Evolutionary conservation across 805 yeast genomes (phyloP), one percentile per base, ranked within the genome.

Genomic region (Ogataea henricii): DNA sequence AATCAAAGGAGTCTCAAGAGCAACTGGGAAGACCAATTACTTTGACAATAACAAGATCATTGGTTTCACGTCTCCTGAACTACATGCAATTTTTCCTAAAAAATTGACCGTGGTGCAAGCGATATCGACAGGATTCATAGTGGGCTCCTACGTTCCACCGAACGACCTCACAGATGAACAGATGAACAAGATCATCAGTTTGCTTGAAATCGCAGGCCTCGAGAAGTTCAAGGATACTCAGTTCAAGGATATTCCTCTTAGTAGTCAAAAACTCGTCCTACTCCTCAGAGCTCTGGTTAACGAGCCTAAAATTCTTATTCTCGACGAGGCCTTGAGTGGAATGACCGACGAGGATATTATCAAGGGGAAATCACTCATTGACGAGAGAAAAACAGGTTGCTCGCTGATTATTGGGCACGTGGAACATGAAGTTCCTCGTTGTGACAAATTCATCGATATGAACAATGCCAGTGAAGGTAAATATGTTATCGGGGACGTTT

Each of bases 311-410:
- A 69, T 92, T 1, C 71, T 92, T 44, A 85, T 92, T 40, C 70
- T 92, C 2, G 99, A 92, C 66, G 99, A 92, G 70, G 96, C 98
- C 0, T 81, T 92, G 49, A 87, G 96, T 18, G 95, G 90, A 13
- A 88, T 92, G 94, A 87, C 85, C 33, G 83, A 81, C 45, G 78
- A 73, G 17, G 74, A 78, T 27, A 72, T 84, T 49, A 71, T 71
- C 33, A 72, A 69, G 41, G 85, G 89, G 46, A 82, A 82, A 55
- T 69, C 70, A 26, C 56, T 82, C 6, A 64, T 81, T 13, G 68
- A 77, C 30, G 60, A 69, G 41, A 82, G 83, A 78, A 76, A 78
- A 2, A 54, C 53, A 16, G 87, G 95, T 0, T 83, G 96, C 0
- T 82, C 84, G 2, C 73, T 92, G 29, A 73, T 86, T 0, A 86